These are phyloP conservation scores for Magnolia changhungtana DNA, from an alignment of 164 flowering plant genomes.

Conservation along the genomic window DNA sequence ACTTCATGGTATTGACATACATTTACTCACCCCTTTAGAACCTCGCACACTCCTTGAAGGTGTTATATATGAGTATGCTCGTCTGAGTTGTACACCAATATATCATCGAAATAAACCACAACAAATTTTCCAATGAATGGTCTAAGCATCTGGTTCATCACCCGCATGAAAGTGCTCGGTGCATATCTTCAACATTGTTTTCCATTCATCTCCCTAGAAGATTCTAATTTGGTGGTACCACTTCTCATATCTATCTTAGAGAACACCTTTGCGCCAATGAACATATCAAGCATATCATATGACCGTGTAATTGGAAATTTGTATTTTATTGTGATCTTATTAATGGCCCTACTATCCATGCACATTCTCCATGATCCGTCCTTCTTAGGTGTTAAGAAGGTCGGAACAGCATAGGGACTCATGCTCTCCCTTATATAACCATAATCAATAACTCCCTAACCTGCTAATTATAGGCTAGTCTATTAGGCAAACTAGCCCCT, in stretches of 20 bases:
- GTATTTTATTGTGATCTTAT: slow-evolving; percentile 7
- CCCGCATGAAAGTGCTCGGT: background rate
- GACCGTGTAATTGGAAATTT: background rate
- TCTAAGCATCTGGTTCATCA: background rate
- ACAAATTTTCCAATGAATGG: background rate
- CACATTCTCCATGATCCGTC: slow-evolving; percentile 3
- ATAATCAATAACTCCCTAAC: slow-evolving; percentile 1
- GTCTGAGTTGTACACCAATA: no score
- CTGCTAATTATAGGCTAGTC: background rate
- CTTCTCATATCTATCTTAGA: slow-evolving; percentile 2
- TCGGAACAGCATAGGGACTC: slow-evolving; percentile 1
- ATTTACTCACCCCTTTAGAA: background rate
- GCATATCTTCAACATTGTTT: background rate
- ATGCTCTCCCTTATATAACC: slow-evolving; percentile 12
- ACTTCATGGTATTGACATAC: background rate
- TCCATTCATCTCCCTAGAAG: no score
- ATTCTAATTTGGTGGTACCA: background rate
- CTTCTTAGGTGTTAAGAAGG: background rate
- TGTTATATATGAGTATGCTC: no score
- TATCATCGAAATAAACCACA: no score
- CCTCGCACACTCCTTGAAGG: background rate
- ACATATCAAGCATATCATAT: background rate
- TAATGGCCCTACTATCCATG: background rate
- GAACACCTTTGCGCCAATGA: background rate
- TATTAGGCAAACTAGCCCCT: background rate